phyloP scores from a whole-genome alignment of 2,329 filamentous ascomycete genomes.

The Graphilbum sp. region DNA sequence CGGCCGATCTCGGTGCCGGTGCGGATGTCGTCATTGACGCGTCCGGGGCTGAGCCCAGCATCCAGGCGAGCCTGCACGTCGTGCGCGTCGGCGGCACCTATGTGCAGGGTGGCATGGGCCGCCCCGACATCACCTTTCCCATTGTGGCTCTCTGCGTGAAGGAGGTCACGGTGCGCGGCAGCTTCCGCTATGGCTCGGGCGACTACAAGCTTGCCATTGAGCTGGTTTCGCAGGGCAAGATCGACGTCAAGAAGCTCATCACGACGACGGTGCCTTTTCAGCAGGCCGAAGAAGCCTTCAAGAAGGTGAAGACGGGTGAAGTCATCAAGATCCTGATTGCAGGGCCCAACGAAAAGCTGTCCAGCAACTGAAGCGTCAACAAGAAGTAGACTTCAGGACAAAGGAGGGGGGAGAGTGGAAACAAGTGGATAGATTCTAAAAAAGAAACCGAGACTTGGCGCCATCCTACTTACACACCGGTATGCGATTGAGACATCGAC shows the following conservation, averaged over 20 bases:
- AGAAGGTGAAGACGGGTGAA: conserved; percentile 71
- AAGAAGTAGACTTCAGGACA: too few species aligned
- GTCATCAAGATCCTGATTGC: conserved; percentile 55
- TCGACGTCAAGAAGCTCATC: conserved; percentile 72
- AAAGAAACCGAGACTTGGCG: too few species aligned
- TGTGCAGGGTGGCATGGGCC: conserved; percentile 84
- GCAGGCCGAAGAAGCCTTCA: conserved; percentile 73
- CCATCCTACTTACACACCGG: too few species aligned
- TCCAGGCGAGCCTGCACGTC: conserved; percentile 57
- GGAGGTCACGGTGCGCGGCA: conserved; percentile 74
- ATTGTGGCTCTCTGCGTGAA: conserved; percentile 83
- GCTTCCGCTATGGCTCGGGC: conserved; percentile 76
- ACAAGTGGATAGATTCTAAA: too few species aligned
- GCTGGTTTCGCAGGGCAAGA: conserved; percentile 53
- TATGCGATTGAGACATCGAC: too few species aligned
- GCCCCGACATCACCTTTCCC: conserved; percentile 72
- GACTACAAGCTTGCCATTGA: conserved; percentile 77
- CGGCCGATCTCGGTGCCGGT: conserved; percentile 42
- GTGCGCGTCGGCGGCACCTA: conserved; percentile 59
- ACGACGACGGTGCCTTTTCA: conserved; percentile 62
- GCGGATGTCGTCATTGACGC: conserved; percentile 71
- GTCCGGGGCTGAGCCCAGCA: conserved; percentile 60
- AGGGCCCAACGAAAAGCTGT: conserved; percentile 44
- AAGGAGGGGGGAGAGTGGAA: too few species aligned
- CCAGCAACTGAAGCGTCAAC: conserved; percentile 3